Conservation (phyloP, 306 rosid genomes). For the Pueraria montana region DNA sequence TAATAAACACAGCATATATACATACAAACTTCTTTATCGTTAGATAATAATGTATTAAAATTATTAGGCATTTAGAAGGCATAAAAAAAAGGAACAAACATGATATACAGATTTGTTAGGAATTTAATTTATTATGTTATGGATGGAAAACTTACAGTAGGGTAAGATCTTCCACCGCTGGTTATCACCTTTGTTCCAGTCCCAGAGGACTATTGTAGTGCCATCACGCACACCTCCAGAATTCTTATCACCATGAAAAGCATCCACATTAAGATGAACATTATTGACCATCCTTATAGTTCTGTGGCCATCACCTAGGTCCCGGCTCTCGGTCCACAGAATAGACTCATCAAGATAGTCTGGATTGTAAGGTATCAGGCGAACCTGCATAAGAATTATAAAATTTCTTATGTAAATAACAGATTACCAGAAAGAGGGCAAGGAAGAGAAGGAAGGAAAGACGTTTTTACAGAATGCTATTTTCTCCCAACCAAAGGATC, state of each 20-base stretch:
- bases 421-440: neutral
- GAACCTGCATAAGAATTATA: constrained; percentile 67
- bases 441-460: neutral
- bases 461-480: neutral
- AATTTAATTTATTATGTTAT: neutral
- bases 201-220: constrained; percentile 78
- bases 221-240: constrained; percentile 93
- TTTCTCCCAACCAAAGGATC: neutral
- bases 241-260: constrained; percentile 76
- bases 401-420: constrained; percentile 9
- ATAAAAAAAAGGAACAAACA: neutral
- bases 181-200: constrained; percentile 85
- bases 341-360: constrained; percentile 76
- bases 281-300: constrained; percentile 89
- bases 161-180: constrained; percentile 81
- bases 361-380: constrained; percentile 63
- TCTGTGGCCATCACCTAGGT: constrained; percentile 71
- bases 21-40: neutral
- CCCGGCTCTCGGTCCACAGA: constrained; percentile 84
- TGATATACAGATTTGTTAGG: neutral
- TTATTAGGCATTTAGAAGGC: constrained; percentile 20
- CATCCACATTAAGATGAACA: constrained; percentile 78
- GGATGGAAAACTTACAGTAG: constrained; percentile 67
- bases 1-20: neutral
- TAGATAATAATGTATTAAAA: neutral